Base-by-base conservation (phyloP, 257 asterid genomes). In the Marsdenia floribunda region DNA sequence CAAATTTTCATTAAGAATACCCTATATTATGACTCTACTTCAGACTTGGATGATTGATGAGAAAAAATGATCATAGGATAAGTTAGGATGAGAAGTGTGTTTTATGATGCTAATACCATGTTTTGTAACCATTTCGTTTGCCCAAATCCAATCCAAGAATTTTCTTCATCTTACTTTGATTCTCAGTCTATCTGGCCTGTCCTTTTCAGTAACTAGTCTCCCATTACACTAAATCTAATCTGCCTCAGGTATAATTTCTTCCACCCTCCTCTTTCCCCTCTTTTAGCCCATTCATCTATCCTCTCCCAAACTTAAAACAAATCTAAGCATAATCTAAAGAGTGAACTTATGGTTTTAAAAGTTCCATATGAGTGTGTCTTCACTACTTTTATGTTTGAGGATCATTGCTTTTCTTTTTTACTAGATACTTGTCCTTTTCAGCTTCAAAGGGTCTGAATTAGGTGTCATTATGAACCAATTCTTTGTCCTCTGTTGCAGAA, bases 401-500 rank as follows among this genome's bases (percentile, higher is more conserved):
- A 16, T 4, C 33, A 18, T 50, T 35, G 2, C 18, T 29, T 12
- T 35, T 46, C 18, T 44, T 60, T 21, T 42, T 49, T 24, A 42
- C 10, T 6, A 10, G 63, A 19, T 12, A 11, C 26, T 19, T 40
- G 5, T 11, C 12, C 7, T 44, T 35, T 57, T 38, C 42, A 22
- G 5, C 13, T 73, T 58, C 57, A 24, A 35, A 26, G 53, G 37
- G 72, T 67, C 33, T 46, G 26, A 55, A 58, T 60, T 70, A 57
- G n/a, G 38, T 67, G 38, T 10, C 42, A 35, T 63, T 33, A 68
- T 72, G 52, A 81, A 73, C 59, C 57, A 42, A 54, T 65, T 14
- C 13, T 50, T 33, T 49, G 4, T 6, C 15, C 2, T 80, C 37
- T 60, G 22, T 67, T 77, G 55, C 92, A 93, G 98, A 94, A 94